Base-by-base conservation (phyloP, 139 green algal species). In the Chlamydomonas incerta region DNA sequence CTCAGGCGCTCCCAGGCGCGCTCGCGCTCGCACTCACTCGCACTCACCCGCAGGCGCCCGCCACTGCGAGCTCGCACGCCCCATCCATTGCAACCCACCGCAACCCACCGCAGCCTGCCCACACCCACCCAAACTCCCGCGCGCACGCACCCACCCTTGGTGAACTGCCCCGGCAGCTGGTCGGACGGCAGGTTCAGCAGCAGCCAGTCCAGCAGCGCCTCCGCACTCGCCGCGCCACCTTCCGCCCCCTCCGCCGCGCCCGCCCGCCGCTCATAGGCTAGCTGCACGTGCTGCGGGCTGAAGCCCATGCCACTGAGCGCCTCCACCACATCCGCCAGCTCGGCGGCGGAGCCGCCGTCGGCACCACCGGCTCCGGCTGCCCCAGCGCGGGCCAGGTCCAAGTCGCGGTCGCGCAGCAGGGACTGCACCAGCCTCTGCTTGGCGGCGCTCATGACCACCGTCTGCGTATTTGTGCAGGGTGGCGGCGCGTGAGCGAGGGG, bases 181-280 rank as follows among this genome's bases (percentile, higher is more conserved):
- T 95, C 90, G 28, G 92, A 83, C 20, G 92, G 89, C 28, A 96
- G 58, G 63, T 92, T 65, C 20, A 98, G 41, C 62, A 93, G 95
- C 65, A 97, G 92, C 95, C 95, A 98, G 81, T 97, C 95, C 57
- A 97, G 84, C 35, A 90, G 86, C 9, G 76, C 74, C 41, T 90
- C 80, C 50, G 94, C 33, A 3, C 37, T 58, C 6, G 63, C 72
- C 21, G 34, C 60, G 41, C 73, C 81, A 15, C 68, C 52, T 11
- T 28, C 33, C 47, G 60, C 17, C 15, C 37, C 80, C 23, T 26
- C 35, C 34, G 70, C 47, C 21, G 14, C 47, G 9, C 0, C 35
- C 28, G 18, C 60, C 63, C 52, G 41, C 55, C 63, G 62, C 71
- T 60, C 71, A 24, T 35, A 82, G 50, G 66, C 81, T 63, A 70